Evolutionary conservation across 2,329 filamentous ascomycete genomes (phyloP).

Genomic region (Diaporthe ampelina): DNA sequence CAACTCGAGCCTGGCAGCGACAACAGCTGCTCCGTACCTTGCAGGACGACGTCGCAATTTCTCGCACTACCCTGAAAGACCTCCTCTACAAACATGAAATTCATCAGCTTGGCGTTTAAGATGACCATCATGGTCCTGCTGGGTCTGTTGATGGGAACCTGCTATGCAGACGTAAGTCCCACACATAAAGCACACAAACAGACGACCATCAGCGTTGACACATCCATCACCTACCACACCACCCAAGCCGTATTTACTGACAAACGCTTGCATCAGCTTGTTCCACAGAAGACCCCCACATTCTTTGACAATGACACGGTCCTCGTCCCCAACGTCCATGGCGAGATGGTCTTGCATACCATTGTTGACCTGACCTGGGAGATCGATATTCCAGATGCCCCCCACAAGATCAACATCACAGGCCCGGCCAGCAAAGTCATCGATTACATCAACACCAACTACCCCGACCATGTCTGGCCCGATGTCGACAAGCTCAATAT

Average conservation of each 20-base stretch:
- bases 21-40: neutral
- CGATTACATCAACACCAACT: neutral
- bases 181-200: neutral
- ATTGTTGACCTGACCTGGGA: conserved; percentile 23
- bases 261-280: neutral
- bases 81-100: neutral
- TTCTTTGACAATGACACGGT: neutral
- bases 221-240: too few species aligned
- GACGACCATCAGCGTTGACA: neutral
- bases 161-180: neutral
- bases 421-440: neutral
- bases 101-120: neutral
- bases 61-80: too few species aligned
- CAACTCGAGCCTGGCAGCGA: neutral
- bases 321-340: neutral
- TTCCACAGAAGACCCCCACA: neutral
- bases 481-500: neutral
- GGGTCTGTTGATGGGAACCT: neutral
- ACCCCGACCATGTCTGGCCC: neutral
- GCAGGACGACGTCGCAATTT: neutral
- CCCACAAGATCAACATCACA: neutral
- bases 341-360: neutral
- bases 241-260: neutral
- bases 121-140: neutral
- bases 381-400: neutral